Evolutionary conservation across 768 basidiomycete genomes (phyloP), one percentile per base, ranked within the genome.

Genomic region (Floccularia luteovirens): DNA sequence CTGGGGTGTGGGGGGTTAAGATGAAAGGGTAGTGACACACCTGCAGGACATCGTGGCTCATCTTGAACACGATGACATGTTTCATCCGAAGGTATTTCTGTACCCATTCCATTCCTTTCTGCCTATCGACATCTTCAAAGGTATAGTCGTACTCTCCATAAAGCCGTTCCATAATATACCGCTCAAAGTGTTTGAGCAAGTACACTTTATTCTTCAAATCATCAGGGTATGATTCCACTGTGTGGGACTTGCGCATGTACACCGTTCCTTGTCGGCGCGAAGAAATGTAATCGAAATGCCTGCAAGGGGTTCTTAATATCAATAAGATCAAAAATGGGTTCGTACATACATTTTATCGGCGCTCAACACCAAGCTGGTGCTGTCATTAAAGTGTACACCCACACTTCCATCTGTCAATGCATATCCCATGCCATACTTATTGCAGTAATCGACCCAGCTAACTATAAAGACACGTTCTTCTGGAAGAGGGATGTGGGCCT

Each of bases 361-460:
- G 27, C 88, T 77, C 46, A 98, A 64, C 23, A 96, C 76, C 46
- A 96, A 56, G 22, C 76, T 84, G 12, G 91, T 90, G 55, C 86
- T 90, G 58, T 99, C 96, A 52, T 97, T 98, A 66, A 96, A 99
- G 61, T 97, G 82, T 16, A 97, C 90, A 3, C 91, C 90, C 33
- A 97, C 82, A 16, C 87, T 86, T 2, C 94, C 92, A 53, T 99
- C 92, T 14, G 91, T 94, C 54, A 98, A 67, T 3, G 91, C 90
- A 58, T 96, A 98, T 1, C 94, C 96, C 89, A 97, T 98, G n/a
- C 94, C 96, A 61, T 97, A 99, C 69, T 97, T 97, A 62, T 92
- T 90, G 58, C 90, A 94, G 56, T 98, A 98, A 59, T 98, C 96
- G 30, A 98, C 86, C 96, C 96, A 98, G n/a, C 88, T 89, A 2